phyloP scores from a whole-genome alignment of 2,329 filamentous ascomycete genomes.

The Cladorrhinum sp. region DNA sequence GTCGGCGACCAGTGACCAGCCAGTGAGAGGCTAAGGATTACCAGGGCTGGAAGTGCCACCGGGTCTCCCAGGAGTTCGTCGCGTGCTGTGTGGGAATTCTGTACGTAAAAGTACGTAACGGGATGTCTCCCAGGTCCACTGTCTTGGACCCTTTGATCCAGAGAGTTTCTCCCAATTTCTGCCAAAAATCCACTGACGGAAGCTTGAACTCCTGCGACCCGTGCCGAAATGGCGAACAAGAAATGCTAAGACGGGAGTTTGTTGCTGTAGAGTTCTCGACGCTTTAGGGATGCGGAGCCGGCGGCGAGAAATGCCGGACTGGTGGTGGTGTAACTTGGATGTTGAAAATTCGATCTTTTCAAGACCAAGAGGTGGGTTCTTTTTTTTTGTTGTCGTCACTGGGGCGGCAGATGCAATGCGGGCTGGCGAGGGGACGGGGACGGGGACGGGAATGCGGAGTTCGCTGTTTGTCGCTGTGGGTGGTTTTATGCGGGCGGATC shows the following conservation, averaged over 20 bases:
- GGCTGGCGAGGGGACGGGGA: background rate
- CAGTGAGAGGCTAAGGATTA: background rate
- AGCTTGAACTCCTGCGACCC: conserved; percentile 13
- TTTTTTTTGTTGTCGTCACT: conserved; percentile 3
- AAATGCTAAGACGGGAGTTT: background rate
- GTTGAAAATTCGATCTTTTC: background rate
- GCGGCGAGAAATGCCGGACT: background rate
- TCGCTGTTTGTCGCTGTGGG: background rate
- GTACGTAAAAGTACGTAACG: conserved; percentile 36
- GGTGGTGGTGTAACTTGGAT: background rate
- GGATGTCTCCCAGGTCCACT: conserved; percentile 16
- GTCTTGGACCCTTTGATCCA: conserved; percentile 10
- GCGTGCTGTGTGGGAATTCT: conserved; percentile 21
- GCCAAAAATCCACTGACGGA: conserved; percentile 6
- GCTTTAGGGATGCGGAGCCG: conserved; percentile 3
- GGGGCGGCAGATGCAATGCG: conserved; percentile 8
- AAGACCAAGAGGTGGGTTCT: background rate
- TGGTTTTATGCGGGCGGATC: conserved; percentile 4
- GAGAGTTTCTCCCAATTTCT: background rate
- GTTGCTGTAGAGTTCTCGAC: background rate
- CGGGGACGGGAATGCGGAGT: background rate
- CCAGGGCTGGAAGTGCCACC: conserved; percentile 15
- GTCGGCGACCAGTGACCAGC: conserved; percentile 5
- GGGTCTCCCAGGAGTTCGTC: conserved; percentile 11
- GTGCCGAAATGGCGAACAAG: conserved; percentile 3